Base-by-base conservation (phyloP, 2,329 filamentous ascomycete species). In the Diplodia intermedia region DNA sequence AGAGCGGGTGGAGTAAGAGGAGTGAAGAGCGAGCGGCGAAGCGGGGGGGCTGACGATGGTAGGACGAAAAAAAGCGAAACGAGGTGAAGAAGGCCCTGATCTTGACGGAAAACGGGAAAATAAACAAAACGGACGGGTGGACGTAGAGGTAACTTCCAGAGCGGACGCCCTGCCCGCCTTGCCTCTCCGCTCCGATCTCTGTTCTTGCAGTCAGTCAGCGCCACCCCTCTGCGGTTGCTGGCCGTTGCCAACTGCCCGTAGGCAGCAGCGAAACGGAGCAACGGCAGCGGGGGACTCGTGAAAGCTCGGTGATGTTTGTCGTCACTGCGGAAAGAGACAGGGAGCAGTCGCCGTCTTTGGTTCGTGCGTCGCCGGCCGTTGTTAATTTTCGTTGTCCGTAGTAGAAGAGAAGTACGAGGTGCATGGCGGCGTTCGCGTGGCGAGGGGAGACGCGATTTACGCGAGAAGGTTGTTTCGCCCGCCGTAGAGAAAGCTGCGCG, bases 261-360 rank as follows among this genome's bases (percentile, higher is more conserved):
- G 43, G 43, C 43, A n/a, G 43, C 43, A 47, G 4, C 43, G 11
- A 11, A 11, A 9, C n/a, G n/a, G 43, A 12, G 43, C 43, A 47
- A n/a, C 26, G 43, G 14, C 40, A 43, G 20, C 18, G 43, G 14
- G 11, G 65, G 53, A n/a, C 55, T 67, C 66, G 47, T 67, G 66
- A 52, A 53, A 62, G 66, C 66, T 67, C 66, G 36, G 56, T 67
- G 66, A 67, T 9, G 66, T n/a, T 62, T 67, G n/a, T 67, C 66
- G 31, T 67, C 66, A 67, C 29, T 33, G 66, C 15, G 8, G 47
- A 20, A 7, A 11, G 15, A 36, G 4, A 15, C 15, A 31, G 11
- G 3, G 14, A 18, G 29, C 31, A 36, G 33, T 29, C 7, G 36
- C 29, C 38, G 55, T 49, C 20, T 63, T 31, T 31, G 40, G 50